Conservation (phyloP, 768 basidiomycete species). For the Glaciozyma martinii region DNA sequence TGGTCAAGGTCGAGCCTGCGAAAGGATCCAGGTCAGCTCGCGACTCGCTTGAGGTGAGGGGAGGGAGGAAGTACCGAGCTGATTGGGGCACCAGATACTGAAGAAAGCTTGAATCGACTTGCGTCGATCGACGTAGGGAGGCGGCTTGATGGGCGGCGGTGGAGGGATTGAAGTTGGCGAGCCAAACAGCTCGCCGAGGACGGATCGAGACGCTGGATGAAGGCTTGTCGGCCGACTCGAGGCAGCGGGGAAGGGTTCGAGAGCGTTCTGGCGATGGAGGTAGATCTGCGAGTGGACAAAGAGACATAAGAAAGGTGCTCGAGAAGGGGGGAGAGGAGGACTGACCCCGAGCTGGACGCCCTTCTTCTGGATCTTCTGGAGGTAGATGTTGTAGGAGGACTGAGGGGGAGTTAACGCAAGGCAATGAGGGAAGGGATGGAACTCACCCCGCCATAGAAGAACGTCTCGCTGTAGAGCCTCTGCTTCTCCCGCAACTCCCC, state of each 20-base stretch:
- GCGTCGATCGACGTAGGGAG: conserved; percentile 63
- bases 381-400: conserved; percentile 82
- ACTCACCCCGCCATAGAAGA: conserved; percentile 67
- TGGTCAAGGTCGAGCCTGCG: conserved; percentile 69
- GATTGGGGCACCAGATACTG: conserved; percentile 59
- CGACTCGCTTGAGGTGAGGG: not conserved
- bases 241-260: conserved; percentile 64
- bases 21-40: conserved; percentile 33
- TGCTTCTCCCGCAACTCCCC: conserved; percentile 74
- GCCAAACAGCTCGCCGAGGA: not conserved
- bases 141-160: not conserved
- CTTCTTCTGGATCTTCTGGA: conserved; percentile 81
- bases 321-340: conserved; percentile 44
- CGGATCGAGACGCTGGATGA: not conserved
- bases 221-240: not conserved
- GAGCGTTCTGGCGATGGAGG: conserved; percentile 72
- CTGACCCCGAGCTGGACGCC: conserved; percentile 72
- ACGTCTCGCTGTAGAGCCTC: conserved; percentile 69
- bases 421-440: too few species aligned
- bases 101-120: conserved; percentile 69
- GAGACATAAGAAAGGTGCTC: conserved; percentile 50
- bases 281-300: conserved; percentile 90
- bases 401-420: conserved; percentile 30
- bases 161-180: not conserved
- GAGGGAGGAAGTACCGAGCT: not conserved